Evolutionary conservation across 441 rosid genomes (phyloP).

Genomic region (Gossypium trilobum): DNA sequence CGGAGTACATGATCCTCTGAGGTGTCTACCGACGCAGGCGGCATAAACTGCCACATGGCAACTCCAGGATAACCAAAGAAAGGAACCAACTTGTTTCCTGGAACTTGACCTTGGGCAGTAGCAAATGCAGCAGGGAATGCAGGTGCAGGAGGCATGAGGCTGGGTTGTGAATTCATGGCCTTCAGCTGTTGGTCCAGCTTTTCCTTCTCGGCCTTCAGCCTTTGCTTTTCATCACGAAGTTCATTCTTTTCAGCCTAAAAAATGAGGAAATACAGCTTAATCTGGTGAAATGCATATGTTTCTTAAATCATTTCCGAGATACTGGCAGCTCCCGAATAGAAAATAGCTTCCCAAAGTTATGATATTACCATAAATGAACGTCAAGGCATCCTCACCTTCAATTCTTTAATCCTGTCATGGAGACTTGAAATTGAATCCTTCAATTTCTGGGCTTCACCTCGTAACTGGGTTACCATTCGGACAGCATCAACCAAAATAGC

Average conservation of each 20-base stretch:
- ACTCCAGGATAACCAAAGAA: constrained; percentile 86
- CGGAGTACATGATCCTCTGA: constrained; percentile 95
- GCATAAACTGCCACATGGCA: constrained; percentile 99
- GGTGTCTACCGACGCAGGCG: constrained; percentile 87
- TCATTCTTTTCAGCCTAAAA: constrained; percentile 84
- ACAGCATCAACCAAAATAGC: constrained; percentile 79
- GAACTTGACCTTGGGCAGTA: constrained; percentile 61
- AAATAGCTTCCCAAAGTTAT: background rate
- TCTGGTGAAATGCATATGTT: background rate
- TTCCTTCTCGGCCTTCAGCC: constrained; percentile 86
- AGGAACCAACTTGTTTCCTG: constrained; percentile 86
- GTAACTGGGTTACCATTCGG: constrained; percentile 74
- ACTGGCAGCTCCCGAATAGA: background rate
- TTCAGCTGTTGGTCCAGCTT: constrained; percentile 77
- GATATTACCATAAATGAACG: background rate
- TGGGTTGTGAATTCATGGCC: constrained; percentile 51
- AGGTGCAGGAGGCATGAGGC: constrained; percentile 63
- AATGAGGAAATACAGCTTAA: constrained; percentile 2
- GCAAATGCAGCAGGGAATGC: constrained; percentile 71
- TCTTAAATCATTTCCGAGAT: background rate
- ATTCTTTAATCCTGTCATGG: constrained; percentile 82
- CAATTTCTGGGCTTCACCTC: constrained; percentile 77
- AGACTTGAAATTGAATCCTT: constrained; percentile 73
- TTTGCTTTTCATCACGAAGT: constrained; percentile 92
- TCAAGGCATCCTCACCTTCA: constrained; percentile 44